Evolutionary conservation across 257 asterid species (phyloP).

Genomic region (Solanum acaule): DNA sequence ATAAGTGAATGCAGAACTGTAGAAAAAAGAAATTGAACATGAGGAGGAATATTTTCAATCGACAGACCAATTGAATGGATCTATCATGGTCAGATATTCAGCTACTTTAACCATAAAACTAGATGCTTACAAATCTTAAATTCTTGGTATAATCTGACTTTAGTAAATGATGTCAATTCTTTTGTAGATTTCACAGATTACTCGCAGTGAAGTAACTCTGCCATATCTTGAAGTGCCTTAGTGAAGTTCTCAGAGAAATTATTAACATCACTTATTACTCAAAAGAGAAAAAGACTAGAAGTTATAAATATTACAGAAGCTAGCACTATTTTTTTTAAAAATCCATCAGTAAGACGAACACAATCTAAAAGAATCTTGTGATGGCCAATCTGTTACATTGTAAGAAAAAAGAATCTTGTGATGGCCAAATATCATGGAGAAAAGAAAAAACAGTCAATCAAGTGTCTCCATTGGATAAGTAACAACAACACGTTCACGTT

Average conservation of each 20-base stretch:
- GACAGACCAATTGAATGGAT: not conserved
- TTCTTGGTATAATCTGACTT: not conserved
- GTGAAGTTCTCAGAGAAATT: not conserved
- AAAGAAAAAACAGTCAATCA: not conserved
- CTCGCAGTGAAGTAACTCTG: not conserved
- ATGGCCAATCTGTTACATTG: not conserved
- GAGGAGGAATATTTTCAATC: not conserved
- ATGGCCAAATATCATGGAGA: not conserved
- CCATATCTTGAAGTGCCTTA: too few relatives aligned
- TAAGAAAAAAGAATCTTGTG: too few relatives aligned
- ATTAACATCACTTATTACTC: not conserved
- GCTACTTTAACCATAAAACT: not conserved
- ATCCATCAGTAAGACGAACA: too few relatives aligned
- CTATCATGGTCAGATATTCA: not conserved
- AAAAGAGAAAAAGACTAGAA: not conserved
- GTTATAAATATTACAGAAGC: not conserved
- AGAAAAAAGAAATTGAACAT: not conserved
- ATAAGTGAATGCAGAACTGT: not conserved
- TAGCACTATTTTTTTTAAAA: not conserved
- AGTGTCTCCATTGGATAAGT: not conserved
- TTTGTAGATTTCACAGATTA: not conserved
- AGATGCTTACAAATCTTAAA: not conserved
- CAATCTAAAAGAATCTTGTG: not conserved
- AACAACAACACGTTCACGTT: not conserved
- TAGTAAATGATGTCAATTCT: not conserved